Conservation (phyloP, 139 green algal genomes). For the Micractinium sp. region DNA sequence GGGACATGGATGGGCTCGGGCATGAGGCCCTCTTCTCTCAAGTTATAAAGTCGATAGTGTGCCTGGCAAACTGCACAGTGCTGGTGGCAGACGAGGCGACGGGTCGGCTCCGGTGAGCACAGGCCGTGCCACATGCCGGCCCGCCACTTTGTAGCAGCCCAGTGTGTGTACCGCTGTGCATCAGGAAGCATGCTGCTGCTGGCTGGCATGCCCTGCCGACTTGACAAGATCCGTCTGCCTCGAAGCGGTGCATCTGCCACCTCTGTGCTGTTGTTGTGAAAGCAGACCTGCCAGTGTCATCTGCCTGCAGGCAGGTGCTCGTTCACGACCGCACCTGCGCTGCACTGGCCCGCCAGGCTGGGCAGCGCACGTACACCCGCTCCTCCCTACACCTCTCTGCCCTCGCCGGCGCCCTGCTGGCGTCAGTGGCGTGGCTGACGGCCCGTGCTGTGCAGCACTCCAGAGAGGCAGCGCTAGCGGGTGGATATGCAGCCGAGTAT, state of each 20-base stretch:
- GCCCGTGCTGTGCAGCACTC: background rate
- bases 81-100: conserved; percentile 6
- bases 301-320: background rate
- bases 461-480: no score
- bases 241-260: no score
- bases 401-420: background rate
- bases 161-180: background rate
- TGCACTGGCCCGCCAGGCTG: background rate
- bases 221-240: no score
- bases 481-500: background rate
- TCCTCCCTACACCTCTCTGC: background rate
- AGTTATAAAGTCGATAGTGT: background rate
- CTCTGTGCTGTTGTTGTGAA: no score
- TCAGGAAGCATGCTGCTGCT: no score
- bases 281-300: no score
- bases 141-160: no score
- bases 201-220: no score
- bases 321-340: background rate
- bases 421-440: background rate
- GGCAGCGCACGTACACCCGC: background rate
- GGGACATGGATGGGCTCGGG: background rate
- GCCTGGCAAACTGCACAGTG: conserved; percentile 16
- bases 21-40: conserved; percentile 3
- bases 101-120: background rate
- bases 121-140: background rate